These are phyloP conservation scores for Aspergillus glaucus DNA, from an alignment of 2,329 filamentous ascomycete species.

Conservation along the genomic window DNA sequence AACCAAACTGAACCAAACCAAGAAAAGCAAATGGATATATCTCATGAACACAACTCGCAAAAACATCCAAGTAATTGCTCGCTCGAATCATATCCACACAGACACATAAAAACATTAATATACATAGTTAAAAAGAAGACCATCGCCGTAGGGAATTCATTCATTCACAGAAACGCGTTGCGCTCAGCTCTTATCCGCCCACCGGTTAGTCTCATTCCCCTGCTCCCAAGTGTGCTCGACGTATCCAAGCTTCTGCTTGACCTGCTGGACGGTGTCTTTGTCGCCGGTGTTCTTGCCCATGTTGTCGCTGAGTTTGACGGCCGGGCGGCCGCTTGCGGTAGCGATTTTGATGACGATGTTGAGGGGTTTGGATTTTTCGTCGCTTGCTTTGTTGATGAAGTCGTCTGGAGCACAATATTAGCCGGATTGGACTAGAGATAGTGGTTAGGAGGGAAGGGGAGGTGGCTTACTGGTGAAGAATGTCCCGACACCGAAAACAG, in stretches of 20 bases:
- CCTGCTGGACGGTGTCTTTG: slow-evolving; percentile 66
- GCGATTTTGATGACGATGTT: slow-evolving; percentile 98
- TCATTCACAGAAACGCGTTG: too few species aligned
- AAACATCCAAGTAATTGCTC: neutral
- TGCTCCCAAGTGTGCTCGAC: slow-evolving; percentile 75
- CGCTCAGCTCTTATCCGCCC: slow-evolving; percentile 48
- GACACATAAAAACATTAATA: neutral
- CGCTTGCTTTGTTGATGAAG: slow-evolving; percentile 65
- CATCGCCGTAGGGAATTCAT: too few species aligned
- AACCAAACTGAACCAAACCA: neutral
- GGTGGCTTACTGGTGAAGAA: slow-evolving; percentile 68
- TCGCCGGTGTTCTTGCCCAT: slow-evolving; percentile 92
- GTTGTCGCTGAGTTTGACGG: slow-evolving; percentile 92
- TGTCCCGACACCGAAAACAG: slow-evolving; percentile 90
- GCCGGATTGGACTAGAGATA: neutral
- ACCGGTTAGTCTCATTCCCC: slow-evolving; percentile 76
- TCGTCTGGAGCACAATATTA: slow-evolving; percentile 54
- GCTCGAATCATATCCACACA: neutral
- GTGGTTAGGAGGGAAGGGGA: neutral
- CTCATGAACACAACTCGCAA: neutral
- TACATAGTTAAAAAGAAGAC: neutral
- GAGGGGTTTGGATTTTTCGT: slow-evolving; percentile 78
- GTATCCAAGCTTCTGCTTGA: slow-evolving; percentile 83
- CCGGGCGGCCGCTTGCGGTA: slow-evolving; percentile 70
- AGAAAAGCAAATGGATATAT: neutral